Evolutionary conservation across 2,329 filamentous ascomycete genomes (phyloP), one percentile per base, ranked within the genome.

Genomic region (Colletotrichum cordylinicola): DNA sequence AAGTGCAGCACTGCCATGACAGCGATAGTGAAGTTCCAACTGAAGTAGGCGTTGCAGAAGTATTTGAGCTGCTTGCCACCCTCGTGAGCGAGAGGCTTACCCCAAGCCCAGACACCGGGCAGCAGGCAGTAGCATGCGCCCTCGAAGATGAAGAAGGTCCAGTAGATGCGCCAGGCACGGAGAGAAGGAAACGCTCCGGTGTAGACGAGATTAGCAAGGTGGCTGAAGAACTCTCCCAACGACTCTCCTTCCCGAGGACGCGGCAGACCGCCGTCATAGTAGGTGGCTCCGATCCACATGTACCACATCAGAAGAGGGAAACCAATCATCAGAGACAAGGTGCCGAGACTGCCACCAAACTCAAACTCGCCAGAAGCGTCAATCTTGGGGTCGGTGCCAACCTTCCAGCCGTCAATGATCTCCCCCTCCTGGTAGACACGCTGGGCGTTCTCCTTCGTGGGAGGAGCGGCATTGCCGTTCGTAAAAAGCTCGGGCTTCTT

Each of bases 281-380:
- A 96, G 66, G 92, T 95, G 48, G 95, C 93, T 67, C 95, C 95
- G 83, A 97, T 93, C 95, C 95, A 98, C 95, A 98, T 96, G 86
- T 97, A 98, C 89, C 94, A 98, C 95, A 98, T 98, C 78, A 98
- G 89, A 52, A 91, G 77, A n/a, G 95, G 95, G 84, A 98, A 98
- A 43, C 93, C 92, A 77, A 96, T 90, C 94, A 98, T 98, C 91
- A 98, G 95, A 77, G 91, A 88, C 24, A 90, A 86, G 61, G 95
- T 92, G 72, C 95, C 95, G 48, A 88, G 84, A 10, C 94, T 91
- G 73, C 95, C 95, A 77, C 95, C 95, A 82, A 98, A 99, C 83
- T 99, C 98, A 79, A 91, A 90, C 78, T 90, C 87, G 78, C 90
- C 91, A 2, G 91, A 92, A 81, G 90, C 87, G 85, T 94, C 92